Evolutionary conservation across 768 basidiomycete species (phyloP).

Genomic region (Hypholoma sublateritium): DNA sequence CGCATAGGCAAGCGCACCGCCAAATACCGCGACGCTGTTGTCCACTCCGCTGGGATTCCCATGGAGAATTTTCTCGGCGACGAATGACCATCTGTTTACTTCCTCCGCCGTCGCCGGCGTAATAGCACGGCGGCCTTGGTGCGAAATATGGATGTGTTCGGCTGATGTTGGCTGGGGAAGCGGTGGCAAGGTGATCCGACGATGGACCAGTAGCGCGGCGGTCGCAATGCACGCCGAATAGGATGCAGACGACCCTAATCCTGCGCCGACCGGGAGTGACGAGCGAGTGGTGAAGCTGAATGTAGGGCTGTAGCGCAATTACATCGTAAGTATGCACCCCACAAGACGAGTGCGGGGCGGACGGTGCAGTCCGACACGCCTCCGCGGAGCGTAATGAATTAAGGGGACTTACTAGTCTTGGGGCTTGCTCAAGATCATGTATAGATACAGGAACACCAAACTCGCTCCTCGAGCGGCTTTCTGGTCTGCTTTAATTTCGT

Average conservation of each 20-base stretch:
- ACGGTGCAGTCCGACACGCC: background rate
- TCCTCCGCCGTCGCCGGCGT: slow-evolving; percentile 65
- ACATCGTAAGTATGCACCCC: slow-evolving; percentile 3
- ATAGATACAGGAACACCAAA: slow-evolving; percentile 89
- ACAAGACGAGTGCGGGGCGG: slow-evolving; percentile 6
- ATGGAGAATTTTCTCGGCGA: slow-evolving; percentile 94
- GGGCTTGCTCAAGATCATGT: slow-evolving; percentile 71
- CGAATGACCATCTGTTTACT: slow-evolving; percentile 92
- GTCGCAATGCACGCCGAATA: slow-evolving; percentile 88
- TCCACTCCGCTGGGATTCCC: slow-evolving; percentile 98
- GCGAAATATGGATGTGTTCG: slow-evolving; percentile 61
- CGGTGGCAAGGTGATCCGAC: slow-evolving; percentile 61
- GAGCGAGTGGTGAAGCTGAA: slow-evolving; percentile 83
- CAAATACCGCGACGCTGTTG: slow-evolving; percentile 90
- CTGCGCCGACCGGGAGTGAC: slow-evolving; percentile 91
- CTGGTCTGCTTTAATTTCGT: slow-evolving; percentile 33
- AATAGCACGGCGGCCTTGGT: slow-evolving; percentile 66
- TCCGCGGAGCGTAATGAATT: slow-evolving; percentile 20
- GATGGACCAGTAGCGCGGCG: slow-evolving; percentile 73
- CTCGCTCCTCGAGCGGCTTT: slow-evolving; percentile 41
- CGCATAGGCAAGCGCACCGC: slow-evolving; percentile 90
- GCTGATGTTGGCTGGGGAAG: slow-evolving; percentile 42
- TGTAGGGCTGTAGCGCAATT: slow-evolving; percentile 50
- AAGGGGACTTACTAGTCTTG: slow-evolving; percentile 51
- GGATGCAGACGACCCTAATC: slow-evolving; percentile 95